These are phyloP conservation scores for Agastache rugosa DNA, from an alignment of 257 asterid genomes.

Conservation along the genomic window DNA sequence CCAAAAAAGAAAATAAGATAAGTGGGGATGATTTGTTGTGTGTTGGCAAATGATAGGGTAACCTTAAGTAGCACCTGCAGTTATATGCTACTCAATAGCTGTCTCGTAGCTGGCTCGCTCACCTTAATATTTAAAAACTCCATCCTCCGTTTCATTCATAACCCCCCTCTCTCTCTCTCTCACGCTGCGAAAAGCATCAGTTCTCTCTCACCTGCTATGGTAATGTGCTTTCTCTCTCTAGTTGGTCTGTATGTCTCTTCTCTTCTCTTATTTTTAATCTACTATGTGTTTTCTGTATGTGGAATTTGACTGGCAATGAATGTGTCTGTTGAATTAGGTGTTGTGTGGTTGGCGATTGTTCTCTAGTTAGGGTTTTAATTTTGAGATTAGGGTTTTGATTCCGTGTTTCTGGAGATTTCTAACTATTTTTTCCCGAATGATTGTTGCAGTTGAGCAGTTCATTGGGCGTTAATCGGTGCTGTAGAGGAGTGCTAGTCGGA, in stretches of 20 bases:
- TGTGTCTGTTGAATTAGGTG: slow-evolving; percentile 41
- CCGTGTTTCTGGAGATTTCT: slow-evolving; percentile 26
- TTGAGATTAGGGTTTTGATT: slow-evolving; percentile 36
- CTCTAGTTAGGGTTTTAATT: slow-evolving; percentile 23
- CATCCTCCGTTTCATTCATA: neutral
- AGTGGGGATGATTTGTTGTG: slow-evolving; percentile 24
- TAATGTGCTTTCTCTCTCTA: slow-evolving; percentile 37
- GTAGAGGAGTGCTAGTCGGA: slow-evolving; percentile 20
- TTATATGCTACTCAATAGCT: slow-evolving; percentile 38
- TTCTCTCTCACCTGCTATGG: slow-evolving; percentile 4
- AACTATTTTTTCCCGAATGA: neutral
- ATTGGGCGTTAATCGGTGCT: neutral
- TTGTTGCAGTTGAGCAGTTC: slow-evolving; percentile 30
- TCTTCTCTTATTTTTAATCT: neutral
- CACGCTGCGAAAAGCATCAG: neutral
- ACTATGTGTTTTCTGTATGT: slow-evolving; percentile 25
- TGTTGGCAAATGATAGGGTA: slow-evolving; percentile 42
- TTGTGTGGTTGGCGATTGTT: slow-evolving; percentile 24
- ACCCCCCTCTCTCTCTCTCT: slow-evolving; percentile 26
- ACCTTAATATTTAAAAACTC: slow-evolving; percentile 19
- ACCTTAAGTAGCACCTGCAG: slow-evolving; percentile 31
- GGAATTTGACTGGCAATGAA: slow-evolving; percentile 14
- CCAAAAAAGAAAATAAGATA: slow-evolving; percentile 9
- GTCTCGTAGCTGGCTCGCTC: slow-evolving; percentile 50
- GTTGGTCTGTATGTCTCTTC: slow-evolving; percentile 10